These are phyloP conservation scores for Tylopilus sp. DNA, from an alignment of 768 basidiomycete species.

Conservation along the genomic window DNA sequence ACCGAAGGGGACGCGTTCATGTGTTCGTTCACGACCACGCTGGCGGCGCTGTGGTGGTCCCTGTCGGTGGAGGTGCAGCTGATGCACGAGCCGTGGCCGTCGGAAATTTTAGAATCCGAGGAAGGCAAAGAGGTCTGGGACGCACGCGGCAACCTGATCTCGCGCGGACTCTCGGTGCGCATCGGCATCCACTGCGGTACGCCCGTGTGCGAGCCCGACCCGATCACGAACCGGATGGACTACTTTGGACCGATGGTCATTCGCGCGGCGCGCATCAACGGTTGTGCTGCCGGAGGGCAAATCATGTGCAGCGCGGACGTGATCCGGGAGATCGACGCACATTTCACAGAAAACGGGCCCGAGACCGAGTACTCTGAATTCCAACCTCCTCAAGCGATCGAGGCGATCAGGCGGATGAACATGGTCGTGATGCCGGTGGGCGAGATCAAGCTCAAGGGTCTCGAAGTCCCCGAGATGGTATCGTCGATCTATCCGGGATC, in stretches of 20 bases:
- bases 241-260: slow-evolving; percentile 98
- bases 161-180: slow-evolving; percentile 87
- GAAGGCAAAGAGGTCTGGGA: slow-evolving; percentile 84
- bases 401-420: slow-evolving; percentile 71
- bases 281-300: slow-evolving; percentile 86
- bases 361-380: slow-evolving; percentile 59
- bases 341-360: slow-evolving; percentile 49
- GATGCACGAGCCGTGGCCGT: slow-evolving; percentile 82
- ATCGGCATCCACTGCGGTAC: slow-evolving; percentile 96
- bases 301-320: slow-evolving; percentile 90
- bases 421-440: slow-evolving; percentile 74
- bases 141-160: slow-evolving; percentile 60
- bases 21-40: slow-evolving; percentile 91
- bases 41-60: slow-evolving; percentile 88
- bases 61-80: slow-evolving; percentile 82
- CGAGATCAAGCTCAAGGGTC: slow-evolving; percentile 89
- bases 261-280: slow-evolving; percentile 81
- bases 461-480: slow-evolving; percentile 86
- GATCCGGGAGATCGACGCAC: slow-evolving; percentile 71
- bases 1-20: slow-evolving; percentile 99
- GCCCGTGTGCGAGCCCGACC: slow-evolving; percentile 89
- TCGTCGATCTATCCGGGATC: slow-evolving; percentile 80
- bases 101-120: slow-evolving; percentile 88
- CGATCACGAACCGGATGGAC: slow-evolving; percentile 93
- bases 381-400: slow-evolving; percentile 60